Evolutionary conservation across 257 asterid genomes (phyloP), one percentile per base, ranked within the genome.

Genomic region (Coffea eugenioides): DNA sequence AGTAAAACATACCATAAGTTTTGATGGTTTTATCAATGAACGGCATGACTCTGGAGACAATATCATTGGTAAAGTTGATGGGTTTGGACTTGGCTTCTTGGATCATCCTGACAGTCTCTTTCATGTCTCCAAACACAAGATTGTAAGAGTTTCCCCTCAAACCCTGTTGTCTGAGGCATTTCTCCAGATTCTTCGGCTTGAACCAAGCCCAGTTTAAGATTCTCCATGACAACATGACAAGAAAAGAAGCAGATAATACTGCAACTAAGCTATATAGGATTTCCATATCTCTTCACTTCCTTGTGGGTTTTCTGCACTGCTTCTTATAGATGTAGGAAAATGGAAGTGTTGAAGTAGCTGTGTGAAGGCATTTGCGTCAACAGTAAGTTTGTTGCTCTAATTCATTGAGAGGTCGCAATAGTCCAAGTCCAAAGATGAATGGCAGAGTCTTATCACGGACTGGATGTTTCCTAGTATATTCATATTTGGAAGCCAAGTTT

Each of bases 131-230:
- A 54, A 74, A 20, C 31, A 79, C 57, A 0, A 82, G 36, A 6
- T 74, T 64, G 83, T 81, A 84, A 11, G 80, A 64, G 69, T 79
- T 78, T 78, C 88, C 85, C 5, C 34, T n/a, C 69, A 84, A 51
- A 10, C 88, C 88, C 67, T 78, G 83, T 4, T 71, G 48, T 41
- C 80, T 74, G 46, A 84, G 82, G 16, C 11, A 1, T 59, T 84
- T 81, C 83, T 84, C 88, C 59, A 78, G 15, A 13, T 67, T 76
- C 78, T 65, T 81, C 18, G 85, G 88, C 34, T 48, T 72, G 46
- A 84, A 21, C 88, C 88, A 81, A 15, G 66, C 74, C 79, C 72
- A 78, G 8, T 78, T 81, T 81, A 74, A 78, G 66, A 69, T 61
- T 72, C 68, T 81, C 85, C 81, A 81, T 68, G 79, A 75, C 54